Evolutionary conservation across 345 rosid genomes (phyloP).

Genomic region (Heritiera fomes): DNA sequence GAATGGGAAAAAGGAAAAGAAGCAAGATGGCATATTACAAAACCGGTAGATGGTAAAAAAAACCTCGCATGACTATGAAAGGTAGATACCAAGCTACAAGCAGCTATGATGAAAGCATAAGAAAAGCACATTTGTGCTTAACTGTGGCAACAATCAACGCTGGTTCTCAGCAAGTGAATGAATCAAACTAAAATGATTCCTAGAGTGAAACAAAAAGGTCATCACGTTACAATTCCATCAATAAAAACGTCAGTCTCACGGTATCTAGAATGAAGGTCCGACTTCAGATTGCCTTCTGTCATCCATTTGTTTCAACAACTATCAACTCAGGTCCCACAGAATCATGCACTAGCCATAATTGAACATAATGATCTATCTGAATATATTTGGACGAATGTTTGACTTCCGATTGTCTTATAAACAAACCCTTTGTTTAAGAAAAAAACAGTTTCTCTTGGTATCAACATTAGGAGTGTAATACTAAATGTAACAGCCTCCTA

Average conservation of each 20-base stretch:
- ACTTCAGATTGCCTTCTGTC: background rate
- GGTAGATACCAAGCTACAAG: background rate
- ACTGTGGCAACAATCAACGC: background rate
- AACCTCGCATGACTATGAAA: background rate
- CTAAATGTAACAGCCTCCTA: background rate
- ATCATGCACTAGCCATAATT: background rate
- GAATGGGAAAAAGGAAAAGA: background rate
- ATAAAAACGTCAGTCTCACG: background rate
- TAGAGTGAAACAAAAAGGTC: background rate
- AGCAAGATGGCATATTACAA: background rate
- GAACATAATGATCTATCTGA: background rate
- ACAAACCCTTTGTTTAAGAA: background rate
- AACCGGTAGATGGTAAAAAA: background rate
- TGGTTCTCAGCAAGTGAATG: background rate
- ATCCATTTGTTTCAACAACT: background rate
- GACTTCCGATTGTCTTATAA: background rate
- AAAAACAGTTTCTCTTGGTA: background rate
- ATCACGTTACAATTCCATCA: background rate
- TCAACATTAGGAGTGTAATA: background rate
- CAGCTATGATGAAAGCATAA: background rate
- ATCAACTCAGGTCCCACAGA: background rate
- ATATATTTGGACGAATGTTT: background rate
- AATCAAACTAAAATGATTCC: background rate
- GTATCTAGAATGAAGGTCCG: background rate
- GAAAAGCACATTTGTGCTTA: background rate